Base-by-base conservation (phyloP, 306 rosid species). In the Malus sylvestris region DNA sequence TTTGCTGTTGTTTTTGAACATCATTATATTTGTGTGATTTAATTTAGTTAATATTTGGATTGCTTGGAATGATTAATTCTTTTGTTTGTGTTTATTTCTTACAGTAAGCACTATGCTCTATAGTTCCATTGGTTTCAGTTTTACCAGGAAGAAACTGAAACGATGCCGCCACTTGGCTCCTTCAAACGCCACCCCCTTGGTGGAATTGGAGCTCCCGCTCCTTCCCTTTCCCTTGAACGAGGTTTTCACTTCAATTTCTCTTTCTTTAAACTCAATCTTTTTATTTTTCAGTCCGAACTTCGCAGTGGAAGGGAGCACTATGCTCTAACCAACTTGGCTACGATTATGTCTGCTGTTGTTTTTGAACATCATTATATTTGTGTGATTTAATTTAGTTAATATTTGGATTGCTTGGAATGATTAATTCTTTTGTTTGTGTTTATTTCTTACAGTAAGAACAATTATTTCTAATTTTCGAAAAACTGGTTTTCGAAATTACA, bases 141-240 rank as follows among this genome's bases (percentile, higher is more conserved):
- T 69, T 30, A 42, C 15, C 61, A 67, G 33, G 44, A 20, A 58
- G 51, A 44, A 0, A 2, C n/a, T 5, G 8, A 80, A 73, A 73
- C 80, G 79, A 70, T 33, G 86, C 67, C 78, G 76, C 63, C 80
- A 70, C 75, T 53, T 80, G 23, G 53, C 52, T 25, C 71, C 44
- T 25, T 68, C 63, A 18, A 38, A 51, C 25, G 83, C 85, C 23
- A 20, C 69, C 52, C 73, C 84, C 68, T 58, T 83, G 19, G 83
- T 83, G 14, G 83, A 86, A 67, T 68, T 86, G 19, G 83, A 86
- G 73, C 86, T 86, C 53, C 85, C 86, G 13, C 86, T 86, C 55
- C 89, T 86, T 71, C 89, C 89, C 66, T 86, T 86, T 19, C 30
- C 25, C 71, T 59, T 72, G 53, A 78, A 68, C 55, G 81, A 86